These are phyloP conservation scores for Dictyostelium capitatum DNA, from an alignment of 78 protist species.

Conservation along the genomic window DNA sequence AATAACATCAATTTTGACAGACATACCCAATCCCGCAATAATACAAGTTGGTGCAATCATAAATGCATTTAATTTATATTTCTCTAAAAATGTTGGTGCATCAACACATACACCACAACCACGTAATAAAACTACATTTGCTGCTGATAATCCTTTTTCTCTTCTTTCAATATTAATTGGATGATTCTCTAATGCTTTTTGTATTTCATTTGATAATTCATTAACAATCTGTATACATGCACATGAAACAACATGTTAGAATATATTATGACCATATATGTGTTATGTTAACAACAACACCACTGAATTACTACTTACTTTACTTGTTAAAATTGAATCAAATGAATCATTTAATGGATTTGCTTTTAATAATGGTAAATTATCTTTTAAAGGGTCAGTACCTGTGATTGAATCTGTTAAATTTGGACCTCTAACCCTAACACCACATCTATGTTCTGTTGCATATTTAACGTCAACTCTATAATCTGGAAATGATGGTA, in stretches of 20 bases:
- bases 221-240: conserved; percentile 39
- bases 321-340: conserved; percentile 60
- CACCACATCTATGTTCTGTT: conserved; percentile 94
- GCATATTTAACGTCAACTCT: conserved; percentile 86
- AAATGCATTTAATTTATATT: conserved; percentile 74
- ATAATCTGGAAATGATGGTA: conserved; percentile 82
- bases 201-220: conserved; percentile 80
- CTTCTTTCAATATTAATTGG: conserved; percentile 87
- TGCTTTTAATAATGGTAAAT: conserved; percentile 69
- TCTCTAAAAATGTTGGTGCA: conserved; percentile 80
- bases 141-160: conserved; percentile 66
- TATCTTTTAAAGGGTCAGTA: conserved; percentile 94
- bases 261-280: background rate
- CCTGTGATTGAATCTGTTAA: conserved; percentile 85
- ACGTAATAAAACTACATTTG: conserved; percentile 90
- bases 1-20: conserved; percentile 79
- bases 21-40: conserved; percentile 92
- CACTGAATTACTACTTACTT: background rate
- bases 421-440: conserved; percentile 91
- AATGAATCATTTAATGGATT: conserved; percentile 31
- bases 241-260: too few relatives aligned
- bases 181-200: conserved; percentile 68
- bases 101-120: conserved; percentile 91
- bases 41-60: conserved; percentile 95
- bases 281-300: too few relatives aligned